Evolutionary conservation across 2,329 filamentous ascomycete genomes (phyloP).

Genomic region (Aspergillus caelatus): DNA sequence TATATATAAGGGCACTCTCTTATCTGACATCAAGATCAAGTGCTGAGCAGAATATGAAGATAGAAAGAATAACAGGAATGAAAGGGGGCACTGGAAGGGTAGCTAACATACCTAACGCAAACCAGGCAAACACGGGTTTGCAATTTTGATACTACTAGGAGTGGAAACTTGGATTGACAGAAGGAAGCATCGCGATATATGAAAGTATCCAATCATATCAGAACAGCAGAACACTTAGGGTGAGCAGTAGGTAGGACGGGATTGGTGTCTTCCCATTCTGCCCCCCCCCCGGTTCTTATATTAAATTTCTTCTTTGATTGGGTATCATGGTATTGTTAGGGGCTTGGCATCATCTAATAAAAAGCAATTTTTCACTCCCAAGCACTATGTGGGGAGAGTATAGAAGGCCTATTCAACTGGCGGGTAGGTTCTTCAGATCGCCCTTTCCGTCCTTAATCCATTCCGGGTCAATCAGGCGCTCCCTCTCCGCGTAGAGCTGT

Average conservation of each 20-base stretch:
- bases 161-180: neutral
- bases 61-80: neutral
- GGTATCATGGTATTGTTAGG: slow-evolving; percentile 18
- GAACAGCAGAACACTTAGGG: neutral
- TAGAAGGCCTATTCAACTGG: slow-evolving; percentile 36
- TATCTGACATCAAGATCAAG: neutral
- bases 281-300: slow-evolving; percentile 4
- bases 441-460: slow-evolving; percentile 75
- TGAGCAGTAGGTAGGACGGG: neutral
- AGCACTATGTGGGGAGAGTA: neutral
- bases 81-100: neutral
- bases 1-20: neutral
- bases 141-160: neutral
- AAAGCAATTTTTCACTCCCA: neutral
- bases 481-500: slow-evolving; percentile 73
- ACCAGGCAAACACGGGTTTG: neutral
- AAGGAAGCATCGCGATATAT: neutral
- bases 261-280: slow-evolving; percentile 1
- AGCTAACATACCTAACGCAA: neutral
- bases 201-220: neutral
- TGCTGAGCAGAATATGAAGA: neutral
- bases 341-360: slow-evolving; percentile 10
- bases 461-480: slow-evolving; percentile 72
- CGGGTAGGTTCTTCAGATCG: slow-evolving; percentile 70
- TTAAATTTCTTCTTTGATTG: slow-evolving; percentile 10